Percentiles rank a stretch among this genome's conserved stretches.
phyloP scores from a whole-genome alignment of 306 rosid species.

The Calophaca sinica region DNA sequence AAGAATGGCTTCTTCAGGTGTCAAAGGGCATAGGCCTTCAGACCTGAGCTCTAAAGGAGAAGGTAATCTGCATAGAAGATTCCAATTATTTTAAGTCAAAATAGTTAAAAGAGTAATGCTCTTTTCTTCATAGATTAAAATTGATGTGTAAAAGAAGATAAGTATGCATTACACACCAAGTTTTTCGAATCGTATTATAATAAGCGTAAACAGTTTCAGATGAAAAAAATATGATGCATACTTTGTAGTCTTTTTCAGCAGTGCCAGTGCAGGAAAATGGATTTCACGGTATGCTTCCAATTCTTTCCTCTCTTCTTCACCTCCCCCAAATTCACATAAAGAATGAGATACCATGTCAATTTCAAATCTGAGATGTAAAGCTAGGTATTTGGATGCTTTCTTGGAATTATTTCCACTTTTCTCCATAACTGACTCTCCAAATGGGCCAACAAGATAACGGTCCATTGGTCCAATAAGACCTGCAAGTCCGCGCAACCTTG shows the following conservation, averaged over 20 bases:
- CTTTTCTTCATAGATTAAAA: constrained; percentile 23
- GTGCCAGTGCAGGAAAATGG: constrained; percentile 89
- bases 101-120: constrained; percentile 21
- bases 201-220: constrained; percentile 29
- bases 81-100: constrained; percentile 29
- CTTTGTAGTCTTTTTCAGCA: constrained; percentile 71
- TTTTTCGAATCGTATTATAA: constrained; percentile 20
- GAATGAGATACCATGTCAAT: constrained; percentile 99
- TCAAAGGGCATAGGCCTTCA: constrained; percentile 94
- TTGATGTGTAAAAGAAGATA: constrained; percentile 5
- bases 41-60: constrained; percentile 80
- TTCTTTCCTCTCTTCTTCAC: constrained; percentile 86
- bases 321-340: constrained; percentile 96
- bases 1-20: constrained; percentile 95
- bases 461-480: constrained; percentile 74
- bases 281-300: constrained; percentile 88
- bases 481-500: constrained; percentile 73
- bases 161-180: background rate
- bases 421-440: constrained; percentile 54
- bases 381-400: constrained; percentile 83
- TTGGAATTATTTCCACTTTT: constrained; percentile 50
- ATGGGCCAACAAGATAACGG: constrained; percentile 74
- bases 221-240: constrained; percentile 52
- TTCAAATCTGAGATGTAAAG: constrained; percentile 96
- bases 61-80: constrained; percentile 71